Conservation (phyloP, 176 grass and related monocot species). For the Lolium multiflorum region DNA sequence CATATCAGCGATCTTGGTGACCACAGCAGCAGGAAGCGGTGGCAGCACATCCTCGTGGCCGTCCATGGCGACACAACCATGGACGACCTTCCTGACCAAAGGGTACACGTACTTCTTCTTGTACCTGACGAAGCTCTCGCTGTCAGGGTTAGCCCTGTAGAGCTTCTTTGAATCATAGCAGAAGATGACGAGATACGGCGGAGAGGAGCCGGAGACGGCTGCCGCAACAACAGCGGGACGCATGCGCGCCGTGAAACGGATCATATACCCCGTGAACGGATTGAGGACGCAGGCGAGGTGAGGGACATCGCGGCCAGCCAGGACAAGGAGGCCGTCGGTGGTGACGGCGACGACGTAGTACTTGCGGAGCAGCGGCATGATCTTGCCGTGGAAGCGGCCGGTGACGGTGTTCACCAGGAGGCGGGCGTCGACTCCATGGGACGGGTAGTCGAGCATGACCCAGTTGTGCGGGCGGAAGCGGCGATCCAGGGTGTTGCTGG, state of each 20-base stretch:
- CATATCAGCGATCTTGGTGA: not conserved
- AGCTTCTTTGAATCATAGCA: not conserved
- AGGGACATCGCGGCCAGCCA: not conserved
- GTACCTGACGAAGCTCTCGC: not conserved
- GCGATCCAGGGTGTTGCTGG: not conserved
- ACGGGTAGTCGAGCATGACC: not conserved
- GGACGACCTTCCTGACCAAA: not conserved
- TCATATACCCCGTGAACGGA: not conserved
- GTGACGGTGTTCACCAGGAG: not conserved
- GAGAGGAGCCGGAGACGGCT: not conserved
- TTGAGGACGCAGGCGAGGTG: not conserved
- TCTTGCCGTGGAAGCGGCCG: not conserved
- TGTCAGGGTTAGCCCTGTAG: not conserved
- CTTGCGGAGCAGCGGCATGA: not conserved
- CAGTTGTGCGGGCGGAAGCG: constrained; percentile 22
- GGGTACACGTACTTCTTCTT: not conserved
- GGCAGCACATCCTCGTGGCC: not conserved
- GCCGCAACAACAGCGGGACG: not conserved
- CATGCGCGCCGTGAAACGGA: not conserved
- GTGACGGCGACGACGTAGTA: not conserved
- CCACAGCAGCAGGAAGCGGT: not conserved
- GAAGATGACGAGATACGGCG: not conserved
- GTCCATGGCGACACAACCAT: not conserved
- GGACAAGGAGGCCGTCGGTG: not conserved
- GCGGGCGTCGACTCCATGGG: not conserved